phyloP scores from a whole-genome alignment of 176 grass and related monocot species.

The Musa schizocarpa region DNA sequence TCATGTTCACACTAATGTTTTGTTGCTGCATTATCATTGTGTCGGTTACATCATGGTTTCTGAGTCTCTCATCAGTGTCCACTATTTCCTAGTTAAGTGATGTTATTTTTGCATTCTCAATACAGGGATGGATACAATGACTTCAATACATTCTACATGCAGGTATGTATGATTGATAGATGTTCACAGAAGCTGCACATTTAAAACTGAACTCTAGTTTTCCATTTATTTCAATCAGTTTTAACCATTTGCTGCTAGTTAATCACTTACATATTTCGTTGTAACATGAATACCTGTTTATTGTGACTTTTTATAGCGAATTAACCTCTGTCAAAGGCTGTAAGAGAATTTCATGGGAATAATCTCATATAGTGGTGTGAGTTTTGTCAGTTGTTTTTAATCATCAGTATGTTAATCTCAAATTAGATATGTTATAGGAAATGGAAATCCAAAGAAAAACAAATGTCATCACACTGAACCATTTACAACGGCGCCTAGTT shows the following conservation, averaged over 20 bases:
- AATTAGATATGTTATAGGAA: too few relatives aligned
- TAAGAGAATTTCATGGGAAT: background rate
- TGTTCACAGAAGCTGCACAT: too few relatives aligned
- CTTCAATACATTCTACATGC: background rate
- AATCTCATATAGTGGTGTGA: background rate
- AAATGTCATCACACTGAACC: background rate
- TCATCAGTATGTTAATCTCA: too few relatives aligned
- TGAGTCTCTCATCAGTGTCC: background rate
- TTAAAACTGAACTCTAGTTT: background rate
- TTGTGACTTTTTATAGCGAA: background rate
- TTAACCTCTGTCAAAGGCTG: too few relatives aligned
- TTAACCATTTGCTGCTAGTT: background rate
- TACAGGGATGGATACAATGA: conserved; percentile 96
- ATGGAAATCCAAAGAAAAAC: too few relatives aligned
- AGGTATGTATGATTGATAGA: too few relatives aligned
- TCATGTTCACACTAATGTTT: background rate
- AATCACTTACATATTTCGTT: background rate
- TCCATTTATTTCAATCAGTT: background rate
- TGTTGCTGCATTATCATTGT: background rate
- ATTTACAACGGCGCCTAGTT: background rate
- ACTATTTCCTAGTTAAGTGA: conserved; percentile 18
- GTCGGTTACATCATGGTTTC: background rate
- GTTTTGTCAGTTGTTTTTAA: background rate
- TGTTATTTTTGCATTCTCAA: conserved; percentile 21
- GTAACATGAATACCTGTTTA: background rate